Evolutionary conservation across 352 stramenopile genomes (phyloP), one percentile per base, ranked within the genome.

Genomic region (Peronospora destructor): DNA sequence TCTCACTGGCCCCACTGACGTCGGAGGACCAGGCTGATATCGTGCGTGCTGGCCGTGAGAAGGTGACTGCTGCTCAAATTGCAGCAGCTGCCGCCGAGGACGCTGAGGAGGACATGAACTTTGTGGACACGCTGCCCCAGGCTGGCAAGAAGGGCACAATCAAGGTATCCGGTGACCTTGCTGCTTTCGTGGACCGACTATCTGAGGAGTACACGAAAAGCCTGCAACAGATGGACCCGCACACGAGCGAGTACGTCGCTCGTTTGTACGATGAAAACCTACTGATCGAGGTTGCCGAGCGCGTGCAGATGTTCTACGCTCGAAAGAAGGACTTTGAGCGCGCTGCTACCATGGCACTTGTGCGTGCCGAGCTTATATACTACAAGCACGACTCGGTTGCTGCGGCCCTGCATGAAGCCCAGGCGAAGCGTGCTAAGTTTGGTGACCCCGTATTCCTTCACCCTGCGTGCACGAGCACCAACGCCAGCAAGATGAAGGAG

Each of bases 141-240:
- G 74, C 73, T n/a, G 78, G 79, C 26, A 73, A 70, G 48, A 85
- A 88, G 71, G 78, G 74, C 38, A 59, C 68, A 74, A 73, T 97
- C 76, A 86, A 87, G 70, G 84, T 95, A 35, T 92, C 86, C 40
- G 88, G 87, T 14, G 90, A 92, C 51, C 68, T 95, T 25, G 85
- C 76, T 6, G 68, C 76, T 16, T 97, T 95, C 52, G 74, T 98
- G 28, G 83, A 91, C 36, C 88, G 91, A 33, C 76, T 99, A 16
- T 90, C 95, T 43, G 94, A 98, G 59, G 95, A 99, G 70, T 99
- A 98, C 78, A 98, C 77, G 52, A 99, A 99, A 83, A 87, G 69
- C 32, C 65, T 98, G n/a, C 95, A 98, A 70, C 87, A 96, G 48
- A 97, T 91, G 28, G 96, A 97, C 59, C 91, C 94, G 41, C 93